Conservation (phyloP, 163 green algal genomes). For the Prototheca stagnorum region DNA sequence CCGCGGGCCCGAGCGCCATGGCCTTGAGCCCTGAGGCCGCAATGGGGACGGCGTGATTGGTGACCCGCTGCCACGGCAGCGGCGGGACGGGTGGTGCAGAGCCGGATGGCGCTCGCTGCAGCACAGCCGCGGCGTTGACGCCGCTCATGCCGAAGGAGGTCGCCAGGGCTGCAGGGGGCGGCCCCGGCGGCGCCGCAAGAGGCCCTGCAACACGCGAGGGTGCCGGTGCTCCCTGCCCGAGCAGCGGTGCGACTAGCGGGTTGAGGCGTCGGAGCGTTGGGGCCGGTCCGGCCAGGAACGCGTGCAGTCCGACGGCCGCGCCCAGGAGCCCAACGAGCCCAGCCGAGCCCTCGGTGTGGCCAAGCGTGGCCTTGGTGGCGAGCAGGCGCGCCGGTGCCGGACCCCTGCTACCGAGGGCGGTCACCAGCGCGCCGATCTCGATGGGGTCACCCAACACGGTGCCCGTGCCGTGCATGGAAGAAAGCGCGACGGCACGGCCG, state of each 20-base stretch:
- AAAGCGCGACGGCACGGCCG: constrained; percentile 6
- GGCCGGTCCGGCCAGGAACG: constrained; percentile 10
- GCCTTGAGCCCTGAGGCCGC: too few species aligned
- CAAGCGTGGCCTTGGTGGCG: constrained; percentile 23
- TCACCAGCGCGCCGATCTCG: constrained; percentile 18
- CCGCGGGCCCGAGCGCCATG: too few species aligned
- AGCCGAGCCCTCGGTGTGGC: constrained; percentile 28
- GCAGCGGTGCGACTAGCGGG: constrained; percentile 12
- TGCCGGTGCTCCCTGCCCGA: background rate
- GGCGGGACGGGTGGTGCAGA: too few species aligned
- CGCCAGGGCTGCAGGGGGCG: too few species aligned
- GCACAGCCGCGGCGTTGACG: too few species aligned
- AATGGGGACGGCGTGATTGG: too few species aligned
- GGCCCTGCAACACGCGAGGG: background rate
- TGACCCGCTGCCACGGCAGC: too few species aligned
- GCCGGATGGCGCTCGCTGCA: too few species aligned
- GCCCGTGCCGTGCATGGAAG: too few species aligned
- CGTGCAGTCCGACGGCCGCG: background rate
- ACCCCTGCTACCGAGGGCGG: background rate
- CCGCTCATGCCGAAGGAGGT: too few species aligned
- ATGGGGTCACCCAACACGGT: constrained; percentile 49
- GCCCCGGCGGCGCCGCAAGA: too few species aligned
- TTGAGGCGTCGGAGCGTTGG: constrained; percentile 20
- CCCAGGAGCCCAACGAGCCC: constrained; percentile 10
- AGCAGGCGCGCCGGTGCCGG: constrained; percentile 3